Conservation (phyloP, 2,329 filamentous ascomycete genomes). For the Massarina eburnea region DNA sequence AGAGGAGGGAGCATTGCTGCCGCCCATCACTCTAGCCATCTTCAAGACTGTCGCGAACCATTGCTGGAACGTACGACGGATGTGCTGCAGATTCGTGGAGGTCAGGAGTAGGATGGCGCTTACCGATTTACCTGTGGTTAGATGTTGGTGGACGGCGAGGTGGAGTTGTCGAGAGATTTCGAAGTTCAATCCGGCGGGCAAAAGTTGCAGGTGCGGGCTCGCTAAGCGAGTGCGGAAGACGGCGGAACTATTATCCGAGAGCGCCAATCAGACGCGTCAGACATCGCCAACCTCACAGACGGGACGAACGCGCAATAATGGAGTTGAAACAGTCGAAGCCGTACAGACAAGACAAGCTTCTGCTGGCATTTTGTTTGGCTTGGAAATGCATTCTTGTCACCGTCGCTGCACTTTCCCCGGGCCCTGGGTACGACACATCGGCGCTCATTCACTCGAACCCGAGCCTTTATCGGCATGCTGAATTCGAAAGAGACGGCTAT, state of each 20-base stretch:
- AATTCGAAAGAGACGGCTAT: conserved; percentile 17
- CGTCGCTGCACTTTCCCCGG: conserved; percentile 60
- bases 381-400: conserved; percentile 72
- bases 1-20: conserved; percentile 42
- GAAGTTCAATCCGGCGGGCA: conserved; percentile 15
- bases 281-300: background rate
- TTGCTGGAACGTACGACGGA: conserved; percentile 33
- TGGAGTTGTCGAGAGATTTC: conserved; percentile 29
- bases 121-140: conserved; percentile 35
- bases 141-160: conserved; percentile 38
- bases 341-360: conserved; percentile 3
- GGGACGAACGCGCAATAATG: background rate
- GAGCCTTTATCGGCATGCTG: conserved; percentile 19
- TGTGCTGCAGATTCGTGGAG: conserved; percentile 35
- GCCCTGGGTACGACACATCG: conserved; percentile 77
- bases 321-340: background rate
- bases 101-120: conserved; percentile 36
- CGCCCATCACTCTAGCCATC: conserved; percentile 43
- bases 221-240: conserved; percentile 19
- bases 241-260: conserved; percentile 17
- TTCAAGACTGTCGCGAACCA: conserved; percentile 35
- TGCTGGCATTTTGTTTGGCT: conserved; percentile 51
- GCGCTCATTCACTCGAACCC: conserved; percentile 54
- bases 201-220: conserved; percentile 18
- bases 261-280: background rate